Conservation (phyloP, 2,329 filamentous ascomycete genomes). For the Penicillium sp. region DNA sequence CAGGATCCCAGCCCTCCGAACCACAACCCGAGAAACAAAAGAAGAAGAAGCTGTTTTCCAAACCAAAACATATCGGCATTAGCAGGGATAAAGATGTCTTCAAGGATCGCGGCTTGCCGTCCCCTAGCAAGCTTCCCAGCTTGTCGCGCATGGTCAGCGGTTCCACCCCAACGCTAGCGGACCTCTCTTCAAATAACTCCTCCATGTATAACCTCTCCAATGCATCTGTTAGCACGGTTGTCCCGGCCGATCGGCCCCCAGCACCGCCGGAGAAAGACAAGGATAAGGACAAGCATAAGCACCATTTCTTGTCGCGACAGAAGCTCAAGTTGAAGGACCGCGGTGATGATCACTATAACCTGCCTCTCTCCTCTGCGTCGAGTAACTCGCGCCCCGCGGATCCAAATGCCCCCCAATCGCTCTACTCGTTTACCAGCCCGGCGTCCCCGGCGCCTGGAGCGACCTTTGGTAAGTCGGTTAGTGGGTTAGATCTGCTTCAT, state of each 20-base stretch:
- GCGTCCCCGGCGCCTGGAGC: constrained; percentile 64
- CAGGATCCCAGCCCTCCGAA: constrained; percentile 39
- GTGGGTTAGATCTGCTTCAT: constrained; percentile 76
- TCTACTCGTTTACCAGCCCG: constrained; percentile 67
- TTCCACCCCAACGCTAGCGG: constrained; percentile 64
- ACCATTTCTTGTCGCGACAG: constrained; percentile 68
- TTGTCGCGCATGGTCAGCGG: constrained; percentile 61
- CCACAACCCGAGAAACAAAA: constrained; percentile 51
- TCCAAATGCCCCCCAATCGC: constrained; percentile 64
- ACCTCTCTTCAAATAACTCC: constrained; percentile 57
- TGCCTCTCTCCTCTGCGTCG: constrained; percentile 67
- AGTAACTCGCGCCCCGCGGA: constrained; percentile 69
- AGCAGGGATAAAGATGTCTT: constrained; percentile 61
- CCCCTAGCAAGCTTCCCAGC: constrained; percentile 61
- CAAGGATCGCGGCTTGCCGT: constrained; percentile 58
- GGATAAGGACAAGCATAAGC: constrained; percentile 57
- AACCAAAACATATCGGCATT: constrained; percentile 67
- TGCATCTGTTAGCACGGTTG: constrained; percentile 64
- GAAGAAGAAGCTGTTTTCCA: constrained; percentile 70
- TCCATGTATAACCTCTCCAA: constrained; percentile 67
- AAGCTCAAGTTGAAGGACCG: constrained; percentile 68
- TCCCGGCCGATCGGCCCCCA: constrained; percentile 51
- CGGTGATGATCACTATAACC: constrained; percentile 57
- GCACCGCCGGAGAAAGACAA: constrained; percentile 47
- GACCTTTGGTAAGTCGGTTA: constrained; percentile 79